Base-by-base conservation (phyloP, 345 rosid genomes). In the Erysimum cheiranthoides region DNA sequence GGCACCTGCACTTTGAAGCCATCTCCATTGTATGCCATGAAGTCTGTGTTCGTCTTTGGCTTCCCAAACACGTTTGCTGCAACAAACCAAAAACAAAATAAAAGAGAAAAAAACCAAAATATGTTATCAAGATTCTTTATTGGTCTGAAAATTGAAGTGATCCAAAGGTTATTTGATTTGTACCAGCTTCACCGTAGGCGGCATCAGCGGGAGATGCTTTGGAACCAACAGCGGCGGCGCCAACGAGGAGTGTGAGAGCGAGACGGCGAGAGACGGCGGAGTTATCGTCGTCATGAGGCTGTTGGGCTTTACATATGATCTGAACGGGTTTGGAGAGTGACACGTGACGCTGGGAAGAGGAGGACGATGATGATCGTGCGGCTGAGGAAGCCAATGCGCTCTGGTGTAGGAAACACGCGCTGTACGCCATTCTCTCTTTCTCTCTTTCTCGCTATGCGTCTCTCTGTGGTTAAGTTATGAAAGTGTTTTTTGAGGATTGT, bases 201-300 rank as follows among this genome's bases (percentile, higher is more conserved):
- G 99, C 98, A 68, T 86, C 96, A 28, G 99, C 99, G n/a, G 99
- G 97, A 42, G 97, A 84, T 42, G 84, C 97, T 89, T 83, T 95
- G 78, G 99, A 90, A 70, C 91, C 92, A 62, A 88, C 40, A 14
- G 97, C 97, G 1, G 96, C 99, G 36, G 93, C 89, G 10, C 99
- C 99, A 12, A 90, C 78, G 80, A 95, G 92, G 30, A 88, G 85
- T 3, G 96, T 88, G 69, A 95, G 92, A 77, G 96, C 99, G 60
- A 92, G 74, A 51, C 99, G 84, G 62, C 98, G 92, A 40, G 98
- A 89, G 25, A 92, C 83, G 16, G 64, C 73, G 54, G 73, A 63
- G 61, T 9, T 68, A 28, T 80, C 84, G 8, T 86, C 90, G 14
- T 86, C 91, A 10, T 71, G 73, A 67, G 82, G 84, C 78, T 89